phyloP scores from a whole-genome alignment of 768 basidiomycete genomes.

The Lactarius vividus region DNA sequence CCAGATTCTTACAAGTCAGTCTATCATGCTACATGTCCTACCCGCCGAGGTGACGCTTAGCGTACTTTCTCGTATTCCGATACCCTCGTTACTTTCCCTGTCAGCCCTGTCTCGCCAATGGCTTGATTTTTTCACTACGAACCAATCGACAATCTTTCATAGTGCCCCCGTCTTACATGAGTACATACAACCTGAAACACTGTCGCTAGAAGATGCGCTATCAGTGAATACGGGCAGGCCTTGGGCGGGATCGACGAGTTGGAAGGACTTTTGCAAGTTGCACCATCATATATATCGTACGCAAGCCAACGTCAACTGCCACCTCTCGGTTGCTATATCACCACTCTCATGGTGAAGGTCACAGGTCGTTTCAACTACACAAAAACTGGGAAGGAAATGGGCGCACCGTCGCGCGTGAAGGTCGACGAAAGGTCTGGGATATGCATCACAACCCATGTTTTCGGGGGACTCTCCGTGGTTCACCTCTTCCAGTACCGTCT shows the following conservation, averaged over 20 bases:
- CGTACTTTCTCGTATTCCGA: conserved; percentile 48
- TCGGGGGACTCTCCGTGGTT: conserved; percentile 57
- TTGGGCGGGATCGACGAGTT: neutral
- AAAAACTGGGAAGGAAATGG: conserved; percentile 56
- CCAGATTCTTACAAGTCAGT: too few species aligned
- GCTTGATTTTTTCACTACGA: conserved; percentile 41
- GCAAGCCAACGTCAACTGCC: too few species aligned
- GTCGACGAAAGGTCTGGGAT: conserved; percentile 62
- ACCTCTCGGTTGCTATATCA: too few species aligned
- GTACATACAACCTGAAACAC: conserved; percentile 34
- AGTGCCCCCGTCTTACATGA: conserved; percentile 44
- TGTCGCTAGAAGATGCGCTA: conserved; percentile 34
- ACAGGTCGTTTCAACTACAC: conserved; percentile 43
- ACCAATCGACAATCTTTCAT: conserved; percentile 54
- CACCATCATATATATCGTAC: conserved; percentile 28
- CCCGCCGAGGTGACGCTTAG: conserved; percentile 55
- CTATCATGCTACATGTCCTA: conserved; percentile 40
- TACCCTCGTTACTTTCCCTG: conserved; percentile 42
- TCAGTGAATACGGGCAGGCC: conserved; percentile 32
- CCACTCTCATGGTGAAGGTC: conserved; percentile 37
- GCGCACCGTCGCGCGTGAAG: conserved; percentile 47
- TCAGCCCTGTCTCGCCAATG: conserved; percentile 20
- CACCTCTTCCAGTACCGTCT: conserved; percentile 46
- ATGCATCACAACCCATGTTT: conserved; percentile 53
- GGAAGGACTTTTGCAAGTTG: neutral